phyloP scores from a whole-genome alignment of 78 protist species.

The Guillardia theta region DNA sequence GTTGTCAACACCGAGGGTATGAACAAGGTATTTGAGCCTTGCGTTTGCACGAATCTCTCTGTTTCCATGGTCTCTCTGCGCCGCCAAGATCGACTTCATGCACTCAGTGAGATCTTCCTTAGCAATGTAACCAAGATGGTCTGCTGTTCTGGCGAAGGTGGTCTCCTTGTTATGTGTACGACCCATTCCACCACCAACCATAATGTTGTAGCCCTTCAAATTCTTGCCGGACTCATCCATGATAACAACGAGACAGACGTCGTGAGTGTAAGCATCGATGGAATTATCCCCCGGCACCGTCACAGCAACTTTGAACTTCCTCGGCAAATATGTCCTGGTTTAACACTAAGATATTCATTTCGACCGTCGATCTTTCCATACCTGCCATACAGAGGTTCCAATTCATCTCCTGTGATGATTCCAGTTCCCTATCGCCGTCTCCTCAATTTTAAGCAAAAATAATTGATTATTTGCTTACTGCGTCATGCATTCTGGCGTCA shows the following conservation, averaged over 20 bases:
- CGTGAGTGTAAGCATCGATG: constrained; percentile 46
- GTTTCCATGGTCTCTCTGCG: constrained; percentile 80
- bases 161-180: constrained; percentile 51
- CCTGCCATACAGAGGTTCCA: constrained; percentile 50
- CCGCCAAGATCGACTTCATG: constrained; percentile 42
- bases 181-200: constrained; percentile 44
- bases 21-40: constrained; percentile 53
- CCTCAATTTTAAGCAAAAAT: background rate
- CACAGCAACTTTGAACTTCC: constrained; percentile 49
- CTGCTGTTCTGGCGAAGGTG: constrained; percentile 11
- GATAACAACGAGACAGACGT: constrained; percentile 31
- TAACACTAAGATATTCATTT: no score
- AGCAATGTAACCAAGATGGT: constrained; percentile 30
- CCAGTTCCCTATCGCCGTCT: background rate
- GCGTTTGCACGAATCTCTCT: constrained; percentile 55
- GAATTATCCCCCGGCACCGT: constrained; percentile 57
- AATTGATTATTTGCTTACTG: background rate
- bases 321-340: background rate
- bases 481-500: background rate
- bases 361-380: no score
- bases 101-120: background rate
- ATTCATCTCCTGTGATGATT: background rate
- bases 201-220: background rate
- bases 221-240: background rate
- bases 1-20: constrained; percentile 49